Percentiles rank a stretch among this genome's conserved stretches.
These are phyloP conservation scores for barley (Hordeum vulgare) DNA, from an alignment of 176 grass and related monocot genomes.

Conservation along the genomic window MorexV3_pseudomolecules_assembly NC_058524.1:18303096-18303595, in stretches of 20 bases:
- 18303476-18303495: not conserved
- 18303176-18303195: no score
- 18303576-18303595: not conserved
- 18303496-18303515: not conserved
- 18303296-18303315: not conserved
- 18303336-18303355: not conserved
- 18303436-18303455: not conserved
- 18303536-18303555: conserved; percentile 3
- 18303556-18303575: not conserved
- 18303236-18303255: not conserved
- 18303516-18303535: not conserved
- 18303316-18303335: not conserved
- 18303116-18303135: no score
- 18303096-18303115: no score
- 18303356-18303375: conserved; percentile 20
- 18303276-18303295: conserved; percentile 37
- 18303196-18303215: no score
- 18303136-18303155: no score
- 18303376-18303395: not conserved
- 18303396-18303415: not conserved
- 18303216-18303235: no score
- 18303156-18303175: no score
- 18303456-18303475: not conserved
- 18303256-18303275: conserved; percentile 22
- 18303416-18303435: not conserved